phyloP scores from a whole-genome alignment of 495 filamentous ascomycete genomes.

The Xylaria palmicola region DNA sequence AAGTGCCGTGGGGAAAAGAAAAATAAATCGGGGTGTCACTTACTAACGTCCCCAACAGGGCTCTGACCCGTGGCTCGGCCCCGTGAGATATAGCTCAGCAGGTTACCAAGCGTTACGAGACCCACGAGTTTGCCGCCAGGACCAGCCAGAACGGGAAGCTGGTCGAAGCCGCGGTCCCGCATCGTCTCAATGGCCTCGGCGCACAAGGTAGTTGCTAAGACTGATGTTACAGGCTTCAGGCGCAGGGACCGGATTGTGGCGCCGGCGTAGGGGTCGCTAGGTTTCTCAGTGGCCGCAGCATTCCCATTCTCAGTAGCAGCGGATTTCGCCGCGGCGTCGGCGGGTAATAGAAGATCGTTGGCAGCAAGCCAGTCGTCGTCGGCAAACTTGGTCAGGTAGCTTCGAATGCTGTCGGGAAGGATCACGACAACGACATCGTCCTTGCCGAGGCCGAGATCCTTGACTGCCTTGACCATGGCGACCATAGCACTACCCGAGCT shows the following conservation, averaged over 20 bases:
- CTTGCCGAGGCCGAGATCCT: conserved; percentile 70
- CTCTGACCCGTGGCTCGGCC: conserved; percentile 71
- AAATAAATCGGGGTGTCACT: not conserved
- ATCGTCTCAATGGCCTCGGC: conserved; percentile 91
- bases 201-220: conserved; percentile 65
- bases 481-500: conserved; percentile 92
- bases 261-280: conserved; percentile 61
- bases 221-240: conserved; percentile 87
- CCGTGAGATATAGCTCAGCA: conserved; percentile 83
- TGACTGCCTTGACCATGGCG: conserved; percentile 74
- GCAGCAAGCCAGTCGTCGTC: conserved; percentile 98
- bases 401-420: conserved; percentile 91
- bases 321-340: conserved; percentile 22
- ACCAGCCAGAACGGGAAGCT: conserved; percentile 82
- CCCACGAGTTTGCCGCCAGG: conserved; percentile 73
- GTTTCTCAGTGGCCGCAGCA: conserved; percentile 28
- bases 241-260: conserved; percentile 78
- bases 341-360: conserved; percentile 75
- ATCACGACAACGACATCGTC: conserved; percentile 86
- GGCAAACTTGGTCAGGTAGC: conserved; percentile 97
- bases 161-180: conserved; percentile 95
- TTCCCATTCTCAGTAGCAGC: conserved; percentile 49
- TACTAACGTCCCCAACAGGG: conserved; percentile 74
- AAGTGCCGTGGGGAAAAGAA: not conserved
- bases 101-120: conserved; percentile 88